Percentiles rank a stretch among this genome's conserved stretches.
These are phyloP conservation scores for Coccomyxa subellipsoidea DNA, from an alignment of 163 green algal genomes.

Conservation along the genomic window DNA sequence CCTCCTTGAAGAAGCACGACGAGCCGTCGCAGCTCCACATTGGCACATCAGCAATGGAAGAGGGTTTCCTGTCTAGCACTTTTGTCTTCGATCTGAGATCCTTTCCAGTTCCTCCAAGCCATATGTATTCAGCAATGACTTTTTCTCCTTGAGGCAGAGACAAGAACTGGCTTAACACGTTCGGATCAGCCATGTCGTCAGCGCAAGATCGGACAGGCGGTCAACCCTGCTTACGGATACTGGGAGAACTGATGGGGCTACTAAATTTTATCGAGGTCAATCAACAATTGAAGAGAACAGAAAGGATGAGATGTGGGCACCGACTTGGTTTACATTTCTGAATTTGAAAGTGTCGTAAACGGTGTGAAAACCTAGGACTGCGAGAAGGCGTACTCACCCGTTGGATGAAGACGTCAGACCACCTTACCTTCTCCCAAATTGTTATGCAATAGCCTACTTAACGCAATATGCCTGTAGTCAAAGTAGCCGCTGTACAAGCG, in stretches of 20 bases:
- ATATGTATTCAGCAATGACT: constrained; percentile 84
- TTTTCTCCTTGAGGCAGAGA: constrained; percentile 30
- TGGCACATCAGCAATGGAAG: neutral
- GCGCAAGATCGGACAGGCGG: too few relatives aligned
- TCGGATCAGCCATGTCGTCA: neutral
- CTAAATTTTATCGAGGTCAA: too few relatives aligned
- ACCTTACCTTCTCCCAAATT: too few relatives aligned
- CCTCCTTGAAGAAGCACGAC: neutral
- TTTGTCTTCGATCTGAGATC: constrained; percentile 84
- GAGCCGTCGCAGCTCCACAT: neutral
- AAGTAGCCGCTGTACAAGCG: neutral
- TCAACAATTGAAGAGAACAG: too few relatives aligned
- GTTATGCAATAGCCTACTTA: neutral
- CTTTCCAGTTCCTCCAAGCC: constrained; percentile 73
- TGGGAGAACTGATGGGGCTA: too few relatives aligned
- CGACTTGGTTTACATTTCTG: neutral
- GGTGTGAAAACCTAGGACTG: neutral
- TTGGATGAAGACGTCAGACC: too few relatives aligned
- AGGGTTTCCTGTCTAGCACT: constrained; percentile 39
- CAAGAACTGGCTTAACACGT: neutral
- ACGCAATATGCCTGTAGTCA: neutral
- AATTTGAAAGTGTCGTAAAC: neutral
- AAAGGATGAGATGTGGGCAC: too few relatives aligned
- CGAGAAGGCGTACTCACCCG: too few relatives aligned
- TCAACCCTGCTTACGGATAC: too few relatives aligned